Evolutionary conservation across 768 basidiomycete species (phyloP).

Genomic region (Boletus tomentosulus): DNA sequence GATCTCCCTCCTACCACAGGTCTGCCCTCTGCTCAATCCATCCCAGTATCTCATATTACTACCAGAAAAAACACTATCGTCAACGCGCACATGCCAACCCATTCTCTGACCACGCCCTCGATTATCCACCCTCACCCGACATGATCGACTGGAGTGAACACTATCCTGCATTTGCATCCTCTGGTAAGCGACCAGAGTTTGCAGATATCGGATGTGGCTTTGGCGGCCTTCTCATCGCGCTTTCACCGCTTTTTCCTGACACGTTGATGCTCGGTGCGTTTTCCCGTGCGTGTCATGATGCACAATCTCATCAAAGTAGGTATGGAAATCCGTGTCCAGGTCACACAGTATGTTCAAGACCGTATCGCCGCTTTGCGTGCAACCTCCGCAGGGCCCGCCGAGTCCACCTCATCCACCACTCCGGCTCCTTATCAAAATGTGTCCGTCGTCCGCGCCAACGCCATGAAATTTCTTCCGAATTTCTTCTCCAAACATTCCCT

Average conservation of each 20-base stretch:
- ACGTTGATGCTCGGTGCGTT: constrained; percentile 86
- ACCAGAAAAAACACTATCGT: constrained; percentile 77
- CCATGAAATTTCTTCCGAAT: constrained; percentile 98
- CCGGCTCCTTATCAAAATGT: constrained; percentile 75
- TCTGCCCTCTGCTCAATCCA: constrained; percentile 14
- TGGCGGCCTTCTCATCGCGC: constrained; percentile 84
- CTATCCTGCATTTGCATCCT: constrained; percentile 65
- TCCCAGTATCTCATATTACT: neutral
- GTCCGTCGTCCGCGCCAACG: constrained; percentile 91
- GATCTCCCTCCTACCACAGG: constrained; percentile 46
- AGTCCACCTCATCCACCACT: constrained; percentile 20
- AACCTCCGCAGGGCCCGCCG: constrained; percentile 33
- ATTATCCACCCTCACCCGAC: constrained; percentile 76
- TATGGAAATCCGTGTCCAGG: constrained; percentile 95
- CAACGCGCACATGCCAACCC: constrained; percentile 85
- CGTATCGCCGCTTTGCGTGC: constrained; percentile 91
- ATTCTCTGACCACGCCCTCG: constrained; percentile 83
- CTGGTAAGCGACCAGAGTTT: constrained; percentile 77
- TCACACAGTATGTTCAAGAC: constrained; percentile 94
- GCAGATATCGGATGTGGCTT: constrained; percentile 98
- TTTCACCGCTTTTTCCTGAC: constrained; percentile 89
- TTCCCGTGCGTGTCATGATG: neutral
- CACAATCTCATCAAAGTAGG: constrained; percentile 43
- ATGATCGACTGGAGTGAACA: constrained; percentile 78
- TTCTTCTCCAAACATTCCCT: constrained; percentile 90